Conservation (phyloP, 129 eudicot species). For the Helianthus annuus region HanXRQr2.0-SUNRISE NC_035435.2:115871516-115872015, state of each 20-base stretch:
- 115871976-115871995: slow-evolving; percentile 69
- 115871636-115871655: not conserved
- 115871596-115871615: too few relatives aligned
- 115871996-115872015: slow-evolving; percentile 66
- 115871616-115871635: not conserved
- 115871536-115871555: too few relatives aligned
- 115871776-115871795: slow-evolving; percentile 76
- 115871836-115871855: slow-evolving; percentile 60
- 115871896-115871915: slow-evolving; percentile 73
- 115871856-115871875: slow-evolving; percentile 69
- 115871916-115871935: slow-evolving; percentile 66
- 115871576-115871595: too few relatives aligned
- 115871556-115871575: too few relatives aligned
- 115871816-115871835: slow-evolving; percentile 78
- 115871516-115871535: too few relatives aligned
- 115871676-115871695: slow-evolving; percentile 81
- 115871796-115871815: slow-evolving; percentile 67
- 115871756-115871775: slow-evolving; percentile 71
- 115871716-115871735: slow-evolving; percentile 65
- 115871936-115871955: slow-evolving; percentile 74
- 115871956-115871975: slow-evolving; percentile 61
- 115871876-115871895: slow-evolving; percentile 77
- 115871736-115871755: slow-evolving; percentile 70
- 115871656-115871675: not conserved
- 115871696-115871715: slow-evolving; percentile 64